These are phyloP conservation scores for Trichomonas vaginalis DNA, from an alignment of 208 protist genomes.

Conservation along the genomic window DNA sequence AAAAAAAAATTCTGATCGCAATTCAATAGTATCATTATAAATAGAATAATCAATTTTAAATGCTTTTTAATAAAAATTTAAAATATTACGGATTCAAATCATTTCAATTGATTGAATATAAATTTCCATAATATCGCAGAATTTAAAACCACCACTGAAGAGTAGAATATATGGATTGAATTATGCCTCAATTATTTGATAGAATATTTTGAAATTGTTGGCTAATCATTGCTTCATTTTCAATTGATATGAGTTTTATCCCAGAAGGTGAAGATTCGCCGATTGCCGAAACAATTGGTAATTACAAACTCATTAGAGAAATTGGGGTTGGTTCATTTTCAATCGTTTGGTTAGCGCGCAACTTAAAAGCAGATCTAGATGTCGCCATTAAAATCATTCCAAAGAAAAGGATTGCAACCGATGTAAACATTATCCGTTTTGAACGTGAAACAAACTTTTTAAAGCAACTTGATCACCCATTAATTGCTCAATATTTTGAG, in stretches of 20 bases:
- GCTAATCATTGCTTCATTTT: not conserved
- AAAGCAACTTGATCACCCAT: not conserved
- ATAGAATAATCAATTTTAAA: too few relatives aligned
- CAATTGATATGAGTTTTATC: not conserved
- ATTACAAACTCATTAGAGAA: not conserved
- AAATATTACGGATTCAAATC: too few relatives aligned
- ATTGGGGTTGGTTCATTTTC: not conserved
- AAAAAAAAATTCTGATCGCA: too few relatives aligned
- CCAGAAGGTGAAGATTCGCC: not conserved
- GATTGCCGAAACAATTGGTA: not conserved
- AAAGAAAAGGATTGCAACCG: not conserved
- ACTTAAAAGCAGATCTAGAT: not conserved
- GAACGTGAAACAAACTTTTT: not conserved
- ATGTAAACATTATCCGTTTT: not conserved
- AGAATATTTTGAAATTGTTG: not conserved
- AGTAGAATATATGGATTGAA: too few relatives aligned
- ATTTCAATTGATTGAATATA: too few relatives aligned
- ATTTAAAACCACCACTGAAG: too few relatives aligned
- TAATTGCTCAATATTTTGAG: not conserved
- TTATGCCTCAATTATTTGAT: not conserved
- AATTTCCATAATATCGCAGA: too few relatives aligned
- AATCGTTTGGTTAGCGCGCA: not conserved
- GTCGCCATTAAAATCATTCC: slow-evolving; percentile 7
- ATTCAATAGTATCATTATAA: too few relatives aligned
- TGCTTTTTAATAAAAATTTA: too few relatives aligned